Conservation (phyloP, 441 rosid genomes). For the Syzygium syzygioides region DNA sequence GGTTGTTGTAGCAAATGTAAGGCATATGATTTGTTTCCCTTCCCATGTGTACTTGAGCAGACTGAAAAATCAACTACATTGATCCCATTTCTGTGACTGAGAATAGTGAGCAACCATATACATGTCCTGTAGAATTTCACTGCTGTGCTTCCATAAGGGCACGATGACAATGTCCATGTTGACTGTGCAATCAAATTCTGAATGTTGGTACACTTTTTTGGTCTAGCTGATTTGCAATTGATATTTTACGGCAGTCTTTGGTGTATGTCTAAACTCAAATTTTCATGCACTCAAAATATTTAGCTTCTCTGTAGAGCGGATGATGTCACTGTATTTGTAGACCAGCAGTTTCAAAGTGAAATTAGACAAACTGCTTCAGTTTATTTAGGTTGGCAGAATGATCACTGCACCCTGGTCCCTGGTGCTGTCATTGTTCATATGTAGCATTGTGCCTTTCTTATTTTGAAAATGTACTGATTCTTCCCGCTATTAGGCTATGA, state of each 20-base stretch:
- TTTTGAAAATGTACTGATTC: not conserved
- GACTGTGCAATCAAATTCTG: not conserved
- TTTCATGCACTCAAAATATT: not conserved
- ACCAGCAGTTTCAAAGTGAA: not conserved
- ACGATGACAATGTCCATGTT: not conserved
- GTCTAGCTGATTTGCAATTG: not conserved
- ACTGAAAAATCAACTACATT: not conserved
- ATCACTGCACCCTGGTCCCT: not conserved
- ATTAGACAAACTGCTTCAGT: not conserved
- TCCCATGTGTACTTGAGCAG: not conserved
- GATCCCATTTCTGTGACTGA: not conserved
- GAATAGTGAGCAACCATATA: not conserved
- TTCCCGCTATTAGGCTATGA: not conserved
- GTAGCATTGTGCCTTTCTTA: not conserved
- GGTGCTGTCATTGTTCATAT: not conserved
- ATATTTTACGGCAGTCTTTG: not conserved
- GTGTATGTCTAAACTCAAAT: not conserved
- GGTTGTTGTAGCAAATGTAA: not conserved
- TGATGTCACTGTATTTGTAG: not conserved
- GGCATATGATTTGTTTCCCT: not conserved
- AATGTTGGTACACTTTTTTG: not conserved
- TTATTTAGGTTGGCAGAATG: not conserved
- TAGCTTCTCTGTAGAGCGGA: not conserved
- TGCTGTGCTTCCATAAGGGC: not conserved
- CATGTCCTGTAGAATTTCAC: not conserved